A percentile compares a stretch with the other conserved stretches of the same genome.
These are phyloP conservation scores for Friedmanniomyces simplex DNA, from an alignment of 495 filamentous ascomycete genomes.

Conservation along the genomic window DNA sequence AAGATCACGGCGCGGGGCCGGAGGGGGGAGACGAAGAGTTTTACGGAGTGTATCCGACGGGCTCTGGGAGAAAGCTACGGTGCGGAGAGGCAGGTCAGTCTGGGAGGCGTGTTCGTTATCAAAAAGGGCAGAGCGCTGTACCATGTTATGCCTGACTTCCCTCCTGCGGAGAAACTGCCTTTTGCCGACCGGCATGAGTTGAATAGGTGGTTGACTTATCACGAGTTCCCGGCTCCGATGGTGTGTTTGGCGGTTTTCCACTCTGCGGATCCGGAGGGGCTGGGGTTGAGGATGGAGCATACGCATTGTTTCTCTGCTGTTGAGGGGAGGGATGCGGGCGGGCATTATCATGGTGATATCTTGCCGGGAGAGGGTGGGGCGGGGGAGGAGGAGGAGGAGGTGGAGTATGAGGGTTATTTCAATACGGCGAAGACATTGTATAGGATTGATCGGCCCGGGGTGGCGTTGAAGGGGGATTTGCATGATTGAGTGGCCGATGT, in stretches of 20 bases:
- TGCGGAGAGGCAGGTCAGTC: neutral
- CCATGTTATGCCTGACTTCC: conserved; percentile 21
- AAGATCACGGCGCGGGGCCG: conserved; percentile 13
- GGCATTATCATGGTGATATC: conserved; percentile 18
- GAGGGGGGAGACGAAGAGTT: conserved; percentile 12
- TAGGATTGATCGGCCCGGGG: conserved; percentile 12
- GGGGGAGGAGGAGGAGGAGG: too few species aligned
- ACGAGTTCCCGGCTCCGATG: conserved; percentile 14
- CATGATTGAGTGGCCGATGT: conserved; percentile 14
- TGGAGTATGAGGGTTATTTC: conserved; percentile 19
- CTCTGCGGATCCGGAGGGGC: conserved; percentile 14
- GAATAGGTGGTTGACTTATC: conserved; percentile 16
- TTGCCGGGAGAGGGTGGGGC: conserved; percentile 1
- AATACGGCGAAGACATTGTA: conserved; percentile 16
- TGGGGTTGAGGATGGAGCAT: conserved; percentile 20
- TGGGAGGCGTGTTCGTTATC: conserved; percentile 16
- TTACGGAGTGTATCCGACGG: conserved; percentile 16
- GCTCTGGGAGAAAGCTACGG: conserved; percentile 9
- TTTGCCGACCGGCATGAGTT: conserved; percentile 8
- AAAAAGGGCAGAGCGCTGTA: conserved; percentile 9
- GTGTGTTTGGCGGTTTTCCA: conserved; percentile 19
- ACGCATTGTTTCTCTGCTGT: conserved; percentile 16
- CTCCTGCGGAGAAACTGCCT: conserved; percentile 2
- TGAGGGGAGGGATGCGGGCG: conserved; percentile 12
- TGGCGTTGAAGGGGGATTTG: conserved; percentile 2